These are phyloP conservation scores for Lecanosticta acicola DNA, from an alignment of 2,329 filamentous ascomycete species.

Conservation along the genomic window DNA sequence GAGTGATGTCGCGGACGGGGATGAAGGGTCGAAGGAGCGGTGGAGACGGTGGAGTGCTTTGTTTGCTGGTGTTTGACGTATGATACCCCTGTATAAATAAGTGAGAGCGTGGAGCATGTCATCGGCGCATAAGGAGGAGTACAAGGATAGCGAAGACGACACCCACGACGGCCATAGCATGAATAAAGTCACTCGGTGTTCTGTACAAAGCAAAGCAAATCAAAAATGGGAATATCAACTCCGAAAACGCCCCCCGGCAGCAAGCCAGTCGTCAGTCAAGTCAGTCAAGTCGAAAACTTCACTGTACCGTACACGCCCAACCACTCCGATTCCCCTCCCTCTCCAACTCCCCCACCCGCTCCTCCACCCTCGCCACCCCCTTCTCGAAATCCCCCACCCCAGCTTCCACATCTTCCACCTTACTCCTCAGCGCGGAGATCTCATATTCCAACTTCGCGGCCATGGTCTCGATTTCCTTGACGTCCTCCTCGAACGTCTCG, in stretches of 20 bases:
- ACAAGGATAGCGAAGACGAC: background rate
- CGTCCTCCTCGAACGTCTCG: slow-evolving; percentile 60
- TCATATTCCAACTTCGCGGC: slow-evolving; percentile 89
- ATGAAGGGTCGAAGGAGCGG: too few species aligned
- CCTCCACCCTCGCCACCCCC: slow-evolving; percentile 48
- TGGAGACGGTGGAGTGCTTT: background rate
- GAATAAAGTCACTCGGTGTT: too few species aligned
- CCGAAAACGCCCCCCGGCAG: too few species aligned
- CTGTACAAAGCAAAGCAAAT: background rate
- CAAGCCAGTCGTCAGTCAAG: too few species aligned
- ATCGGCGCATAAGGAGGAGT: background rate
- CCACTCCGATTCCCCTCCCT: slow-evolving; percentile 49
- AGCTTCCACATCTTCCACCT: slow-evolving; percentile 81
- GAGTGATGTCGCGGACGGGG: too few species aligned
- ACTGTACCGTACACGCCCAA: slow-evolving; percentile 27
- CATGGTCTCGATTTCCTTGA: slow-evolving; percentile 74
- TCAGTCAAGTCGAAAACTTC: background rate
- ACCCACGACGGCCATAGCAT: too few species aligned
- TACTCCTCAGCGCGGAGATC: slow-evolving; percentile 69
- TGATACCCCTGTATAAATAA: slow-evolving; percentile 1
- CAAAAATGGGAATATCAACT: too few species aligned
- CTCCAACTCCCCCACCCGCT: slow-evolving; percentile 47
- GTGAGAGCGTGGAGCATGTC: background rate
- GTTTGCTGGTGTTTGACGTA: background rate
- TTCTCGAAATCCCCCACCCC: slow-evolving; percentile 73